phyloP scores from a whole-genome alignment of 345 rosid species.

The Citropsis articulata region DNA sequence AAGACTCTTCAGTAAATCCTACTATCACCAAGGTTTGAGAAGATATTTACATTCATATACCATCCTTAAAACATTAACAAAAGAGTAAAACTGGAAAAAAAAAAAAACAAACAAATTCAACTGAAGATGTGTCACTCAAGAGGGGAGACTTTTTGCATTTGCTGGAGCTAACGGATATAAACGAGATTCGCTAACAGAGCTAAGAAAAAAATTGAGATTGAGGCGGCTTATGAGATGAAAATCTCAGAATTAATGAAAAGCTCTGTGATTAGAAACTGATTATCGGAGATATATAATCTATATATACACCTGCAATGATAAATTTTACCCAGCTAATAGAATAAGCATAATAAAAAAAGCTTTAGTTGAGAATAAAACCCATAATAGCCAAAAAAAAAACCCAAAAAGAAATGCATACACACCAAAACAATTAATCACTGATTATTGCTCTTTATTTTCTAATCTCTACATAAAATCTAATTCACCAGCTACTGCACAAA shows the following conservation, averaged over 20 bases:
- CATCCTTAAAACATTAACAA: too few species aligned
- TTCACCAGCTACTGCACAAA: conserved; percentile 9
- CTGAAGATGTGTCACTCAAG: neutral
- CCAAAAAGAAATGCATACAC: neutral
- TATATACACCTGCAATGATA: neutral
- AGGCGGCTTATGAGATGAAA: neutral
- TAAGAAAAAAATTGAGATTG: neutral
- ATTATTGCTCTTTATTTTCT: conserved; percentile 4
- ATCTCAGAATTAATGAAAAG: neutral
- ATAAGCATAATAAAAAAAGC: neutral
- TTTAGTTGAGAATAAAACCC: neutral
- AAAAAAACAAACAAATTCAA: too few species aligned
- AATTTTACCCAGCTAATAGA: neutral
- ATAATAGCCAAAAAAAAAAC: neutral
- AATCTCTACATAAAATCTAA: conserved; percentile 7
- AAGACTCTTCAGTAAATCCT: too few species aligned
- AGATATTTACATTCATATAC: too few species aligned
- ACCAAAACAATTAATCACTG: conserved; percentile 2
- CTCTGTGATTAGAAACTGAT: neutral
- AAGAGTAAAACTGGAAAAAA: too few species aligned
- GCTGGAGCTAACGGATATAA: neutral
- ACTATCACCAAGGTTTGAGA: too few species aligned
- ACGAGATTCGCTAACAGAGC: neutral
- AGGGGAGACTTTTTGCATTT: neutral
- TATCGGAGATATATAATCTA: neutral